Base-by-base conservation (phyloP, 2,329 filamentous ascomycete genomes). In the Talaromyces islandicus region DNA sequence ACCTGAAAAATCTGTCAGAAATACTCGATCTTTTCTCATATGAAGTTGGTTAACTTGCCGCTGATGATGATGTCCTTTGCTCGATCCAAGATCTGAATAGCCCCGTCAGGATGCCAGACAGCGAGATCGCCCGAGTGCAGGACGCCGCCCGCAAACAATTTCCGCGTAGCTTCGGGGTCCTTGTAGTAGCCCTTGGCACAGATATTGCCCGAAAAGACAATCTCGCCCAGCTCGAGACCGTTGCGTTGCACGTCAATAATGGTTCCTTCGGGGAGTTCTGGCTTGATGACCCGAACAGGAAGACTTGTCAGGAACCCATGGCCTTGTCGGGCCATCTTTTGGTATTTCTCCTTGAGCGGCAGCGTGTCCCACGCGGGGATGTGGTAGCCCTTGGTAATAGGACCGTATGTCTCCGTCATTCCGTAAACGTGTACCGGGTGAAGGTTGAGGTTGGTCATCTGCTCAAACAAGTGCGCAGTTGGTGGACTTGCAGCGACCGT, bases 1-100 rank as follows among this genome's bases (percentile, higher is more conserved):
- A 53, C 93, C 92, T 91, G 62, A 53, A 41, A 14, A 41, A n/a
- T 46, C 21, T n/a, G 48, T 51, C 7, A 58, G 41, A 29, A 55
- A 30, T n/a, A 38, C 52, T 25, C 32, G 17, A 48, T 35, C 30
- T 5, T 52, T 12, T 32, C 43, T 25, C 19, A 48, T 35, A 43
- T 17, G 17, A 24, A 55, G 19, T 3, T 9, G n/a, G 25, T 25
- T 41, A 12, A 30, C 82, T 66, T 79, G 90, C 90, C 90, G 57
- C 90, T 95, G 64, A 99, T 99, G 69, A 99, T 99, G 57, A 99
- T 97, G 71, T 99, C 94, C 79, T 99, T 99, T 14, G 91, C 90
- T 21, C 94, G 84, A 75, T 99, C 94, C 61, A 95, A 80, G 64
- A 99, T 96, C 78, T 97, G 91, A 51, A 92, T 88, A 60, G 90